Conservation (phyloP, 2,329 filamentous ascomycete genomes). For the Mariannaea sp. region DNA sequence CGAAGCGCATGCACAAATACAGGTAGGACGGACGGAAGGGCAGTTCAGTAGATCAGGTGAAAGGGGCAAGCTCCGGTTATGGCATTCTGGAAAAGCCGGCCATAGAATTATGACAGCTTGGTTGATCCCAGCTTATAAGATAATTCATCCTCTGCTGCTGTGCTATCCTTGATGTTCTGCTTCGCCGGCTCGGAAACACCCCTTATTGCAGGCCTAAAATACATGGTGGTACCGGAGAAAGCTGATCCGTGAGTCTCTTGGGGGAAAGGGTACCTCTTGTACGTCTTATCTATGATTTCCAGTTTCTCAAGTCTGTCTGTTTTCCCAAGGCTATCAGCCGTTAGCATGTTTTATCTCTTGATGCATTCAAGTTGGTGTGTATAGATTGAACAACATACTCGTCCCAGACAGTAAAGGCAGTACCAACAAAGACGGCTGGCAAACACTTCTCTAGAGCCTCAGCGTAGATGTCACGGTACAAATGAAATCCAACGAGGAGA, state of each 20-base stretch:
- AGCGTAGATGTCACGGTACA: slow-evolving; percentile 60
- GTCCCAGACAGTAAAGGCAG: slow-evolving; percentile 56
- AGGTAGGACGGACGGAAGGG: neutral
- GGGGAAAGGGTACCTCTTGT: slow-evolving; percentile 28
- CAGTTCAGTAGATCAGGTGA: neutral
- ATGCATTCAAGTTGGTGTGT: too few species aligned
- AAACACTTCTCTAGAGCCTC: slow-evolving; percentile 50
- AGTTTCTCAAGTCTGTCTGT: slow-evolving; percentile 30
- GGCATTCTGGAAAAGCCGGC: too few species aligned
- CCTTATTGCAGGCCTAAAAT: slow-evolving; percentile 28
- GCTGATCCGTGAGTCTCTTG: slow-evolving; percentile 27
- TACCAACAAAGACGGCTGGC: slow-evolving; percentile 64
- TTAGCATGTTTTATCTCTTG: slow-evolving; percentile 11
- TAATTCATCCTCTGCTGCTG: slow-evolving; percentile 10
- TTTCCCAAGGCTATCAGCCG: slow-evolving; percentile 13
- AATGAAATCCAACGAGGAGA: slow-evolving; percentile 66
- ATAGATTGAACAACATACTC: slow-evolving; percentile 42
- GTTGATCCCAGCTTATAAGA: slow-evolving; percentile 28
- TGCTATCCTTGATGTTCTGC: neutral
- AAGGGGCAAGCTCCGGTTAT: neutral
- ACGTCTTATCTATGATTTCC: slow-evolving; percentile 30
- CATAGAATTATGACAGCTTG: slow-evolving; percentile 21
- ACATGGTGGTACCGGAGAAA: slow-evolving; percentile 37
- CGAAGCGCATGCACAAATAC: neutral
- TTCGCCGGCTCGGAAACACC: neutral